phyloP scores from a whole-genome alignment of 495 filamentous ascomycete genomes.

The Gamarada debralockiae region DNA sequence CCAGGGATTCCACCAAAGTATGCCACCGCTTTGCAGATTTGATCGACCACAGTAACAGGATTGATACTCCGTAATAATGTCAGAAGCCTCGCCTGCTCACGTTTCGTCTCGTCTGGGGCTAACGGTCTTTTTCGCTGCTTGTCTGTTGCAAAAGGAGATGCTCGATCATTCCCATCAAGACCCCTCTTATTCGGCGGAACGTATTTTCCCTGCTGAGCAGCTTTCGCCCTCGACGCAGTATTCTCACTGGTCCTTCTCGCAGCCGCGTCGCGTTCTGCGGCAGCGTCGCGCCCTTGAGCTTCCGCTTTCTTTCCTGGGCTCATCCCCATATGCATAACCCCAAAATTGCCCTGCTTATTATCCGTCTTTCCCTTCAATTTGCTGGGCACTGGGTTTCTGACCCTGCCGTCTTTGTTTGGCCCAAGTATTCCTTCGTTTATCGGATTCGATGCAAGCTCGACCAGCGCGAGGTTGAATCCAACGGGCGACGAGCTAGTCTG shows the following conservation, averaged over 20 bases:
- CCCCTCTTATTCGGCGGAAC: constrained; percentile 44
- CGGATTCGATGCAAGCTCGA: constrained; percentile 24
- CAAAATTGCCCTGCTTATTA: constrained; percentile 52
- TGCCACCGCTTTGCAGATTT: constrained; percentile 53
- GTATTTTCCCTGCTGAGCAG: constrained; percentile 47
- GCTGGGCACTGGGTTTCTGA: constrained; percentile 53
- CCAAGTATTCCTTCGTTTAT: constrained; percentile 25
- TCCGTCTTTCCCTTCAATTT: constrained; percentile 56
- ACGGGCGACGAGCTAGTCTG: constrained; percentile 15
- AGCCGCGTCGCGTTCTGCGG: constrained; percentile 42
- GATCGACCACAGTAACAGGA: constrained; percentile 49
- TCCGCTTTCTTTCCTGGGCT: constrained; percentile 32
- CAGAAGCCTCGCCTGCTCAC: constrained; percentile 50
- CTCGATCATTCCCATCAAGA: constrained; percentile 29
- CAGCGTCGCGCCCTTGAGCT: constrained; percentile 42
- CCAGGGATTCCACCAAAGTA: constrained; percentile 56
- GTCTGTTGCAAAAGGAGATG: constrained; percentile 20
- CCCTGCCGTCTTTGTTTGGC: constrained; percentile 42
- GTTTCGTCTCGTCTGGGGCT: constrained; percentile 44
- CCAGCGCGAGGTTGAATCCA: constrained; percentile 25
- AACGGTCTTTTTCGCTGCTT: constrained; percentile 29
- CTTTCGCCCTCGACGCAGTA: constrained; percentile 47
- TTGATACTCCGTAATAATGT: constrained; percentile 48
- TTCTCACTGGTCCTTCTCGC: constrained; percentile 47
- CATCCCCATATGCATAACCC: constrained; percentile 55